phyloP scores from a whole-genome alignment of 768 basidiomycete species.

The Boletus insuetus region DNA sequence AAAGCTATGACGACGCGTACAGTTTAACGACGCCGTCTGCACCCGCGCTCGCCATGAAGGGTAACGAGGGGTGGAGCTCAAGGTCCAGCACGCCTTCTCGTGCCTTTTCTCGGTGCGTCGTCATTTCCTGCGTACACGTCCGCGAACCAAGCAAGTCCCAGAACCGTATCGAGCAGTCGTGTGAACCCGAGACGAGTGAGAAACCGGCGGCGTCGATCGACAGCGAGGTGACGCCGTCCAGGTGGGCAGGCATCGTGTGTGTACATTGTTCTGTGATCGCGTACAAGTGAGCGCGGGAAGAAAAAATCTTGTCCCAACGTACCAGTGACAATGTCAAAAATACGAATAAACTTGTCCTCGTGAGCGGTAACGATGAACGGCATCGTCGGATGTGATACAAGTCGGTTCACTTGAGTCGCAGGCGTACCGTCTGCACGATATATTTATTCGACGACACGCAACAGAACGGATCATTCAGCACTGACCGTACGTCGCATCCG shows the following conservation, averaged over 20 bases:
- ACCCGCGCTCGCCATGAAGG: constrained; percentile 91
- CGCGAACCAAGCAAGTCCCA: constrained; percentile 87
- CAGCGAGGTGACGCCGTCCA: constrained; percentile 88
- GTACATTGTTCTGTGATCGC: constrained; percentile 69
- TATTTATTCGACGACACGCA: not conserved
- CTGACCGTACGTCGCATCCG: constrained; percentile 58
- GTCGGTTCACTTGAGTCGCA: constrained; percentile 78
- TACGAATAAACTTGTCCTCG: constrained; percentile 90
- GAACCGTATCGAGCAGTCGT: constrained; percentile 92
- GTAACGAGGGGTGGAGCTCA: constrained; percentile 77
- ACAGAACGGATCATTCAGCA: not conserved
- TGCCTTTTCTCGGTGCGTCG: constrained; percentile 85
- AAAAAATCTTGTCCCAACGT: constrained; percentile 22
- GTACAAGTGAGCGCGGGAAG: not conserved
- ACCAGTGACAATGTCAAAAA: constrained; percentile 87
- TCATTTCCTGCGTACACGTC: constrained; percentile 85
- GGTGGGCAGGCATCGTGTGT: constrained; percentile 86
- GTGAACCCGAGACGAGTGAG: constrained; percentile 83
- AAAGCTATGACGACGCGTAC: constrained; percentile 70
- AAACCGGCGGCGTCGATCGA: constrained; percentile 87
- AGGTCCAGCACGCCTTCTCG: constrained; percentile 90
- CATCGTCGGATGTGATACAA: constrained; percentile 89
- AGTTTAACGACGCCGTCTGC: constrained; percentile 93
- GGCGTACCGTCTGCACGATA: constrained; percentile 60
- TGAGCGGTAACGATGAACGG: constrained; percentile 85